A percentile compares a stretch with the other conserved stretches of the same genome.
phyloP scores from a whole-genome alignment of 306 rosid genomes.

The Cicer chorassanicum region DNA sequence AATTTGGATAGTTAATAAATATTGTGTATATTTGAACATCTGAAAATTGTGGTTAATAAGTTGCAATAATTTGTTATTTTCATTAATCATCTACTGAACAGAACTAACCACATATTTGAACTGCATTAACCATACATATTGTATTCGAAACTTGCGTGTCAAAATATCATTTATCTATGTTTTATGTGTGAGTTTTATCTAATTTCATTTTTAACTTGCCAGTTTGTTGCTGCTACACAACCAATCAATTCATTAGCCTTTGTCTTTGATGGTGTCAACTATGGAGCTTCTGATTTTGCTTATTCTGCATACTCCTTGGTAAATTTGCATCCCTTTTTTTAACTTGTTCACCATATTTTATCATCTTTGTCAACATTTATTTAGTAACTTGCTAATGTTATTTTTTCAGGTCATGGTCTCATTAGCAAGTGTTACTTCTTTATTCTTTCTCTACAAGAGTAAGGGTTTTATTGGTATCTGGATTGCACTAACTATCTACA shows the following conservation, averaged over 20 bases:
- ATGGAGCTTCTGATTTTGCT: conserved; percentile 95
- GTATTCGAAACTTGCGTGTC: no score
- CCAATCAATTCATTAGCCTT: conserved; percentile 89
- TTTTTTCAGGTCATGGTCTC: conserved; percentile 73
- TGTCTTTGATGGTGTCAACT: conserved; percentile 93
- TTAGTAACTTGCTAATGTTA: not conserved
- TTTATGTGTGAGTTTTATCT: not conserved
- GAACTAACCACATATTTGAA: no score
- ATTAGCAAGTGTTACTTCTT: conserved; percentile 63
- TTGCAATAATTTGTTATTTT: no score
- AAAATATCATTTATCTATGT: no score
- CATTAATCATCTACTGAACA: no score
- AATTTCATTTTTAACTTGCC: conserved; percentile 31
- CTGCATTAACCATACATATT: no score
- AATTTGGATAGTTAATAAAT: no score
- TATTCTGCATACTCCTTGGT: conserved; percentile 88
- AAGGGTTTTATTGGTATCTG: conserved; percentile 87
- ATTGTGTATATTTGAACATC: no score
- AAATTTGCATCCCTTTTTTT: conserved; percentile 39
- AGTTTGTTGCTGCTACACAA: conserved; percentile 98
- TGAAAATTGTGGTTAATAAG: no score
- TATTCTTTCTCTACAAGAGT: conserved; percentile 66
- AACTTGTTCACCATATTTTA: not conserved
- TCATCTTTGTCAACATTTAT: not conserved
- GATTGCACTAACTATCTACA: conserved; percentile 87